A percentile compares a stretch with the other conserved stretches of the same genome.
phyloP scores from a whole-genome alignment of 306 rosid genomes.

The Pyrus pyrifolia region DNA sequence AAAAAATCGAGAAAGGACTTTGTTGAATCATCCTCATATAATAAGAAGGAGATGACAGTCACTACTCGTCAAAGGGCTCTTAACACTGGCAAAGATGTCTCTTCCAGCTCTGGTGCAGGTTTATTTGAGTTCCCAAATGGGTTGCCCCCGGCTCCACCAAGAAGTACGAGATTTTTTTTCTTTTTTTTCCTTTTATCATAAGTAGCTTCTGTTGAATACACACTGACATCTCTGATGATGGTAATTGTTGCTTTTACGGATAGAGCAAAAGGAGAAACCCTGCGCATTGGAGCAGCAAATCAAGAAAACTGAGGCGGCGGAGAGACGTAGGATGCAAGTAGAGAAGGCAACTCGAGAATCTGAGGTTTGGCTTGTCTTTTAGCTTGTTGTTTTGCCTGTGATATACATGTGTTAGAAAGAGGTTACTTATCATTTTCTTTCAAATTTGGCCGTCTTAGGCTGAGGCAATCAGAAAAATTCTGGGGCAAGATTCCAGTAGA shows the following conservation, averaged over 20 bases:
- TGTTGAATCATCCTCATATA: constrained; percentile 22
- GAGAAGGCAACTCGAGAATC: constrained; percentile 59
- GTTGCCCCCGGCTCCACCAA: constrained; percentile 27
- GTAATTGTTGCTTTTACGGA: background rate
- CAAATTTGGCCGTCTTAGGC: constrained; percentile 24
- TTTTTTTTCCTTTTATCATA: background rate
- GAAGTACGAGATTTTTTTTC: constrained; percentile 15
- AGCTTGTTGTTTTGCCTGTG: background rate
- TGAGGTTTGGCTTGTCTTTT: constrained; percentile 33
- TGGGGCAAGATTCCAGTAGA: constrained; percentile 54
- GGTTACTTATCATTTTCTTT: background rate
- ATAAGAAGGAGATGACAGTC: constrained; percentile 17
- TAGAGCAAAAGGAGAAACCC: constrained; percentile 40
- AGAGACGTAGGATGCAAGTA: constrained; percentile 50
- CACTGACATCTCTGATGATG: background rate
- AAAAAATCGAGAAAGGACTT: constrained; percentile 28
- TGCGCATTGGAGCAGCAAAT: constrained; percentile 48
- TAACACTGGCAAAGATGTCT: constrained; percentile 32
- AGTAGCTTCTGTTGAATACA: background rate
- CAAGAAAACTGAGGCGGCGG: constrained; percentile 56
- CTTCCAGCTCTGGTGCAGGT: constrained; percentile 28
- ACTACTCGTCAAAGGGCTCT: constrained; percentile 33
- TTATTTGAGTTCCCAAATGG: constrained; percentile 30
- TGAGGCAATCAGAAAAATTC: constrained; percentile 53
- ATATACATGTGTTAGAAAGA: background rate